Evolutionary conservation across 2,329 filamentous ascomycete genomes (phyloP).

Genomic region (Apiospora aurea): DNA sequence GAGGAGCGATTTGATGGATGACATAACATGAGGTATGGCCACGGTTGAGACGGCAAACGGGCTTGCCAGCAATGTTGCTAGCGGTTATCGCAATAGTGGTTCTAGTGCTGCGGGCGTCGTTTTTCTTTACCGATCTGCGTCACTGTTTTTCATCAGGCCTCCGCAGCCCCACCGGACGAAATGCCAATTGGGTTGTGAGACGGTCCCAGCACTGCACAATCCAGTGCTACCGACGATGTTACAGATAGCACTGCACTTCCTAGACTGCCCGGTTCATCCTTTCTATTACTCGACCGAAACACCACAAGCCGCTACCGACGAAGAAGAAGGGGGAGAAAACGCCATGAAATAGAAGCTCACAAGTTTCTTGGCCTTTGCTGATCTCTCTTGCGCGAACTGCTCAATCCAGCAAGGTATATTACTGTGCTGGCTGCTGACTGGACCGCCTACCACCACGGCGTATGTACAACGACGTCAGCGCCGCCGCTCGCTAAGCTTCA

Average conservation of each 20-base stretch:
- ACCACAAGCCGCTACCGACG: neutral
- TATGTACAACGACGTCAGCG: conserved; percentile 22
- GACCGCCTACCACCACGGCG: neutral
- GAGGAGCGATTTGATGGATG: neutral
- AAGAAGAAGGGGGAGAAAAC: neutral
- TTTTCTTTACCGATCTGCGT: conserved; percentile 8
- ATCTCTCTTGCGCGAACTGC: neutral
- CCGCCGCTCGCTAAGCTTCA: conserved; percentile 13
- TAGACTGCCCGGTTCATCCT: conserved; percentile 6
- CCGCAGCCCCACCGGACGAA: conserved; percentile 3
- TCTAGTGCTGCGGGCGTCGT: neutral
- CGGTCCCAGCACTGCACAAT: conserved; percentile 9
- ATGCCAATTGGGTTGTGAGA: conserved; percentile 21
- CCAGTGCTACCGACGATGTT: neutral
- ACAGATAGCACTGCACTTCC: neutral
- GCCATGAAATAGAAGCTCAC: neutral
- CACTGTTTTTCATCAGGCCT: conserved; percentile 15
- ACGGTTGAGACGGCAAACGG: conserved; percentile 3
- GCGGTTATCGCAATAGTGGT: neutral
- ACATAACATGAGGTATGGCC: neutral
- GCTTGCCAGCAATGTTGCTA: neutral
- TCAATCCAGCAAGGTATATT: neutral
- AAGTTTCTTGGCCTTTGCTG: conserved; percentile 9
- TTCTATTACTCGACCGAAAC: conserved; percentile 3
- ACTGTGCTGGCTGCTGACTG: neutral